Base-by-base conservation (phyloP, 2,329 filamentous ascomycete genomes). In the Venturia carpophila region DNA sequence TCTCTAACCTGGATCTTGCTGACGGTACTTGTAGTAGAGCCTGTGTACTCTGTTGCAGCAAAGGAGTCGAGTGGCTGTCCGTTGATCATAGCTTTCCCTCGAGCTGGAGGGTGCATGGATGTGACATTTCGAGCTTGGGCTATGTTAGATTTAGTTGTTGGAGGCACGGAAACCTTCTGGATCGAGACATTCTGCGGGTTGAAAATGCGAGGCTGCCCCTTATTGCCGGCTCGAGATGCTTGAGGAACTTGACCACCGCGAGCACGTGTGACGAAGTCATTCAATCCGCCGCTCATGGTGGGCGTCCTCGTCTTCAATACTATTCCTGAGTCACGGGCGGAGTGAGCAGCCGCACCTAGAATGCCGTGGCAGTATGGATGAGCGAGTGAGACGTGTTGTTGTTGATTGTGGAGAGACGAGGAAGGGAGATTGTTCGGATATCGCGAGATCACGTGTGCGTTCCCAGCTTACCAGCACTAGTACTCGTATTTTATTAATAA, bases 1-100 rank as follows among this genome's bases (percentile, higher is more conserved):
- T 71, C 64, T 27, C 70, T 68, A 17, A 68, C 66, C 3, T 71
- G 63, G 5, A 64, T 43, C 9, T 21, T 27, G 52, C 55, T 64
- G 7, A 41, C n/a, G 13, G 39, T 45, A 37, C 34, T 60, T 10
- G 34, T 60, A 45, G 47, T 43, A 21, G 39, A 58, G 63, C 49
- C 55, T 39, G 37, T 13, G 19, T 47, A 60, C 7, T 60, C 55
- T 17, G 55, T 64, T 61, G 43, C 19, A 30, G 45, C 45, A 41
- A 60, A 60, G 55, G 37, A 11, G 55, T 58, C 63, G 3, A 30
- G 24, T 47, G 47, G 39, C 30, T 41, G 11, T 62, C 56, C 56
- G 15, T 15, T 21, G 15, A 11, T 60, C 9, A 24, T 19, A 39
- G 39, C 34, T 39, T n/a, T 43, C 2, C 60, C 43, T 43, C 37